phyloP scores from a whole-genome alignment of 1,139 yeast species.

The Saccharomyces hybrid region DNA sequence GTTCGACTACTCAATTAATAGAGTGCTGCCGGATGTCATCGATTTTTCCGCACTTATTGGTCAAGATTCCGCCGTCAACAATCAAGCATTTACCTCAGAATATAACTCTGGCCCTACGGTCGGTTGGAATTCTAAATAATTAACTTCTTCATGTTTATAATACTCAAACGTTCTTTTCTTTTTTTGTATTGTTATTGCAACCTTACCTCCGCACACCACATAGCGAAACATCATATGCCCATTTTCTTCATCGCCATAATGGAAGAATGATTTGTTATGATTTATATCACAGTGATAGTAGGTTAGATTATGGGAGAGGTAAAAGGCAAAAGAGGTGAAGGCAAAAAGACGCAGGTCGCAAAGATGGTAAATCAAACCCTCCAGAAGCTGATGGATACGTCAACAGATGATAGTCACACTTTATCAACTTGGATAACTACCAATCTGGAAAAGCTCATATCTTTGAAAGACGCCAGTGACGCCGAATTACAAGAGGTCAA shows the following conservation, averaged over 20 bases:
- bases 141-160: background rate
- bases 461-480: slow-evolving; percentile 3
- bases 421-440: slow-evolving; percentile 18
- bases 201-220: background rate
- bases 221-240: background rate
- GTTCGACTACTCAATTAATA: background rate
- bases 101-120: background rate
- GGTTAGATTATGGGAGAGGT: background rate
- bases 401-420: slow-evolving; percentile 14
- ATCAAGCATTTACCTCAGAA: background rate
- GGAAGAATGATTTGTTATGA: background rate
- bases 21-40: background rate
- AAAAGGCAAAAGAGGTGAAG: background rate
- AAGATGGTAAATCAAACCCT: background rate
- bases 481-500: slow-evolving; percentile 4
- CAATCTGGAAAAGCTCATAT: slow-evolving; percentile 12
- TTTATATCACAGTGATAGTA: background rate
- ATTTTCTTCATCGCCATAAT: background rate
- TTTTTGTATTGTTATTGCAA: background rate
- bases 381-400: background rate
- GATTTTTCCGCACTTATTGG: background rate
- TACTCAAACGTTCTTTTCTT: background rate
- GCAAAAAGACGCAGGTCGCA: background rate
- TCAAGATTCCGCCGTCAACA: background rate
- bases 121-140: background rate